Evolutionary conservation across 2,329 filamentous ascomycete species (phyloP).

Genomic region (Septoria petroselini): DNA sequence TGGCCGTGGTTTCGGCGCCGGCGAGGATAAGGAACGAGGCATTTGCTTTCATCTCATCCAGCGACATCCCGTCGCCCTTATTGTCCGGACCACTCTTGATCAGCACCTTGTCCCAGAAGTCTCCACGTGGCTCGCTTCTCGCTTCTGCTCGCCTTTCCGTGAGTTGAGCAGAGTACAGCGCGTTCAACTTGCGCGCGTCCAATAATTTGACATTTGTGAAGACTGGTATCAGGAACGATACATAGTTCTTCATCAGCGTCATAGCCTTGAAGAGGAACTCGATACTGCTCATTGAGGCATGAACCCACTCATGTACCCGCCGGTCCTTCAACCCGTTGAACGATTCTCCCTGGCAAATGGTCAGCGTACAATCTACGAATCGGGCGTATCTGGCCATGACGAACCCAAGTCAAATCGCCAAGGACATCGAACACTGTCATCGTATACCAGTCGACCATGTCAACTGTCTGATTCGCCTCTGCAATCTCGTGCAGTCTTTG

Average conservation of each 20-base stretch:
- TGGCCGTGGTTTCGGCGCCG: conserved; percentile 6
- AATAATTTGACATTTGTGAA: not conserved
- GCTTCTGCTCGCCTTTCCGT: conserved; percentile 10
- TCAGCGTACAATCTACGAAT: too few relatives aligned
- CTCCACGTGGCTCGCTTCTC: conserved; percentile 7
- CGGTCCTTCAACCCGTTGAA: conserved; percentile 27
- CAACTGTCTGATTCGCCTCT: conserved; percentile 26
- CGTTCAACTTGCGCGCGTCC: conserved; percentile 22
- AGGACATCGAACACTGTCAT: conserved; percentile 32
- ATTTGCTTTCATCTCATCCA: conserved; percentile 32
- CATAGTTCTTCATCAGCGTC: not conserved
- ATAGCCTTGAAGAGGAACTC: too few relatives aligned
- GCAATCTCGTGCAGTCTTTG: not conserved
- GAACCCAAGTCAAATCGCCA: conserved; percentile 27
- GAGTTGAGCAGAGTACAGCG: conserved; percentile 3
- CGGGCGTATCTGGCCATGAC: too few relatives aligned
- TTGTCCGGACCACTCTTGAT: conserved; percentile 19
- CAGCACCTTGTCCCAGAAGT: conserved; percentile 19
- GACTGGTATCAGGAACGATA: not conserved
- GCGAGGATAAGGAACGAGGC: conserved; percentile 17
- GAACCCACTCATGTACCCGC: conserved; percentile 39
- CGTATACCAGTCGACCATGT: conserved; percentile 27
- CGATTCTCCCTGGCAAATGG: conserved; percentile 21
- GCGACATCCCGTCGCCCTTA: conserved; percentile 28
- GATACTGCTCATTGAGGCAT: conserved; percentile 21